Evolutionary conservation across 139 green algal genomes (phyloP), one percentile per base, ranked within the genome.

Genomic region (Bryopsis sp.): DNA sequence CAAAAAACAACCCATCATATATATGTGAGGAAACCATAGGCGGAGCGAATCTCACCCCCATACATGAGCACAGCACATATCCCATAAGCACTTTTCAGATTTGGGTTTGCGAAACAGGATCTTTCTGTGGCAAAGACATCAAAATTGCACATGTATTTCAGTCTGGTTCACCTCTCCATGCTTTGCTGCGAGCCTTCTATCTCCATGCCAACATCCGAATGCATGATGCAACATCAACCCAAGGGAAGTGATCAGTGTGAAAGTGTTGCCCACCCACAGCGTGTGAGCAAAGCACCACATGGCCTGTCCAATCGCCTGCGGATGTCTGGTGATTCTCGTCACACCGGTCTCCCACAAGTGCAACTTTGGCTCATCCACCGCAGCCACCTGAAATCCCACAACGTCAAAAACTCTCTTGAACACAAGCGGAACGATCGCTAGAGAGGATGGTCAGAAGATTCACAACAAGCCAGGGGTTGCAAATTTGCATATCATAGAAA

Each of bases 281-380:
- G 79, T 89, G 79, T 98, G 93, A 4, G 92, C 93, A 0, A 86
- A 28, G 71, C 89, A 97, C 90, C 90, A 97, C 5, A 97, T 71
- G 7, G 68, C 65, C 85, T 65, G 58, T 46, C 58, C 58, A 39
- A 65, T 47, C 3, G 58, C 58, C 43, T 65, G 58, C 22, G 58
- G 58, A 65, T 65, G 83, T 72, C 82, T 43, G 2, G 90, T 97
- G 74, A 97, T 96, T 48, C 92, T 80, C 59, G 93, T 96, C 47
- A 97, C 85, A 38, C 92, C 92, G 1, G 93, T 98, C 82, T 98
- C 93, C 92, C 93, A 98, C 72, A 98, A 68, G 80, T 98, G 93
- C 76, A 97, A 74, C 78, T 97, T 91, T 31, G 93, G 93, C 81
- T 95, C 78, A 71, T 98, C 92, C 26, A 98, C 90, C 3, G 92